A percentile compares a stretch with the other conserved stretches of the same genome.
Evolutionary conservation across 345 rosid species (phyloP).

Genomic region (Eucalyptus victrix): DNA sequence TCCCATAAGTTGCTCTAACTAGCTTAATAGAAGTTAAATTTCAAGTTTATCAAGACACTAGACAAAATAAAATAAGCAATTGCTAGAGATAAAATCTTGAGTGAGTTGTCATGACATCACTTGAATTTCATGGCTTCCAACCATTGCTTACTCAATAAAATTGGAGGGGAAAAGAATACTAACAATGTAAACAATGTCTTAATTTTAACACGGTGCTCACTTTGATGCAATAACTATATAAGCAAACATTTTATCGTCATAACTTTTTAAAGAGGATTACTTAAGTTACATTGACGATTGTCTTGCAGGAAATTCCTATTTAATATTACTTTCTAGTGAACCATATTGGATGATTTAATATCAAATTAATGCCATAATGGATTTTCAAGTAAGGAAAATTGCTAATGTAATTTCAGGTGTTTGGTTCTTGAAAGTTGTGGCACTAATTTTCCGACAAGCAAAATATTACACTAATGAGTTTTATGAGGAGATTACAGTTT

Average conservation of each 20-base stretch:
- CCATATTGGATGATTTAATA: background rate
- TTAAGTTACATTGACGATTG: background rate
- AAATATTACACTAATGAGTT: background rate
- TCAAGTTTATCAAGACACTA: background rate
- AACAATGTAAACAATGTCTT: too few species aligned
- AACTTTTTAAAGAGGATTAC: background rate
- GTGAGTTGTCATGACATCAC: background rate
- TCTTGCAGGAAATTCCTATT: background rate
- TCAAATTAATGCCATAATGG: background rate
- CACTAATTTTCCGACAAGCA: background rate
- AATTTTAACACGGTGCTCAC: too few species aligned
- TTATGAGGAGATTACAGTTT: background rate
- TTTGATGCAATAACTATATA: too few species aligned
- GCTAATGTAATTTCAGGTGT: background rate
- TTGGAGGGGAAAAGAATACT: background rate
- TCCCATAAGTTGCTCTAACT: background rate
- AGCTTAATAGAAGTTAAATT: background rate
- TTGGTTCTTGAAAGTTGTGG: background rate
- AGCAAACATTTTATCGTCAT: background rate
- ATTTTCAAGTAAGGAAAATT: background rate
- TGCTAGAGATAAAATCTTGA: background rate
- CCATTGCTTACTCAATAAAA: background rate
- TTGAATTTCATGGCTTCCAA: background rate
- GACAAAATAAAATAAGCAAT: background rate
- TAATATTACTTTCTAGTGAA: background rate